Evolutionary conservation across 2,329 filamentous ascomycete species (phyloP).

Genomic region (Chaetomium sp.): DNA sequence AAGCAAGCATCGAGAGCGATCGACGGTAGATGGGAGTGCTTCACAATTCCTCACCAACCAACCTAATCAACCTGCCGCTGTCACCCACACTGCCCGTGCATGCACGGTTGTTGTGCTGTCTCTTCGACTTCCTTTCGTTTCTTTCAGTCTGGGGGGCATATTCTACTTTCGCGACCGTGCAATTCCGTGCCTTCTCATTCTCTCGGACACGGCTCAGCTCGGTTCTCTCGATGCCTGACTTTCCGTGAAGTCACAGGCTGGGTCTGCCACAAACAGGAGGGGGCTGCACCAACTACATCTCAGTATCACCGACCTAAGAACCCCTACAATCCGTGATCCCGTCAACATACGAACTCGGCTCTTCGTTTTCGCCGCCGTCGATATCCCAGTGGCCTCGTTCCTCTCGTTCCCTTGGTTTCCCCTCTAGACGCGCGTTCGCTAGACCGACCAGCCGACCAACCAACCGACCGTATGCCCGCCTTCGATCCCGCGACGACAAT

Average conservation of each 20-base stretch:
- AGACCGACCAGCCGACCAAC: no score
- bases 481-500: neutral
- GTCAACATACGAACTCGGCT: constrained; percentile 2
- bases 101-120: neutral
- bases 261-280: constrained; percentile 10
- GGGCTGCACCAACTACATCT: constrained; percentile 5
- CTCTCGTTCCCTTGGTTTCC: neutral
- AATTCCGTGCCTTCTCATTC: neutral
- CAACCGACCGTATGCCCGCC: constrained; percentile 15
- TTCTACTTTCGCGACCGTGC: neutral
- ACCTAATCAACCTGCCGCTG: no score
- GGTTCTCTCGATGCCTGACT: constrained; percentile 12
- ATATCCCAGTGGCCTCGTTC: constrained; percentile 4
- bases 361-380: neutral
- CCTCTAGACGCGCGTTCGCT: neutral
- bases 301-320: constrained; percentile 6
- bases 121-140: constrained; percentile 2
- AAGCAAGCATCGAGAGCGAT: neutral
- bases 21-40: neutral
- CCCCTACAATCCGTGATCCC: neutral
- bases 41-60: neutral
- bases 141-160: neutral
- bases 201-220: neutral
- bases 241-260: constrained; percentile 15
- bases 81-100: neutral